Base-by-base conservation (phyloP, 2,329 filamentous ascomycete genomes). In the Diaporthe amygdali region DNA sequence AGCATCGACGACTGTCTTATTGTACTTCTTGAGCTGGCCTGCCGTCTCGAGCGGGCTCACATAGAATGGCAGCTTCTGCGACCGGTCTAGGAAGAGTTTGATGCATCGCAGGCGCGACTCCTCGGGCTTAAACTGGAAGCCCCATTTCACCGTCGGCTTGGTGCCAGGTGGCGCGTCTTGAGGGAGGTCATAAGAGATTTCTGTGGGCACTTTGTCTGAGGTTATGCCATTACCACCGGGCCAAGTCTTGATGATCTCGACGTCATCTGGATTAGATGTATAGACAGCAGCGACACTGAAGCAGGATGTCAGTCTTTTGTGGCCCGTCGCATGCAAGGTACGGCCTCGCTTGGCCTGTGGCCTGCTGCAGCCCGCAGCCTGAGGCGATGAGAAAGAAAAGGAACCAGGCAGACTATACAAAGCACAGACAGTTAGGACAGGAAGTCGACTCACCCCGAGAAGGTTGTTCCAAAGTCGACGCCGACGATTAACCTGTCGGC, bases 171-270 rank as follows among this genome's bases (percentile, higher is more conserved):
- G 73, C 5, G 83, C 77, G 25, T 80, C 75, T 66, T 81, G 78
- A 67, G 83, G 80, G 39, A 83, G 80, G 71, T 88, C 85, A 76
- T 90, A 90, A 74, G 92, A 91, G 68, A 95, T 92, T 80, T 95
- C 93, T 17, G 93, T 94, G 1, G 93, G 93, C 2, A 95, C 93
- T 84, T 96, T 96, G 84, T 96, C 93, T 44, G 92, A 94, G n/a
- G 93, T 95, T 82, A 95, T 94, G 76, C 93, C 93, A 78, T 95
- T 95, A 34, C 92, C 92, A 32, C 93, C 93, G 0, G 93, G 93
- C 93, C 93, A 96, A 17, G 89, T 92, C 83, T 94, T 95, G 84
- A 95, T 94, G 76, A 95, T 94, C 78, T 95, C 92, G 71, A 95
- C 86, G 79, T 95, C 93, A 79, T 95, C 93, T 15, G 93, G 93